Evolutionary conservation across 2,329 filamentous ascomycete genomes (phyloP).

Genomic region (Epichloe gansuensis): DNA sequence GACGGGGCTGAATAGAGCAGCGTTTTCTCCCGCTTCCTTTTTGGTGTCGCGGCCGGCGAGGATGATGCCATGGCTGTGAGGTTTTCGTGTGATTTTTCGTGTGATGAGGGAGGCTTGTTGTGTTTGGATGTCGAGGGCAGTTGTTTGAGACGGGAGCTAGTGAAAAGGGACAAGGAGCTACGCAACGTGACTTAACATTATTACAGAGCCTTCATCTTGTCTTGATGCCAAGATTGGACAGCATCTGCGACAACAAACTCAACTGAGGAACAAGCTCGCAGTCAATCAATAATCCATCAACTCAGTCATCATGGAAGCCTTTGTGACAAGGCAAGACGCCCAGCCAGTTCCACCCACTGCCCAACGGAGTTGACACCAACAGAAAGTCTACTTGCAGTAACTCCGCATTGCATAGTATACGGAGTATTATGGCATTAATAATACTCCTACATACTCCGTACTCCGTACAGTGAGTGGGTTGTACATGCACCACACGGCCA

Average conservation of each 20-base stretch:
- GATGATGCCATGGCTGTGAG: constrained; percentile 9
- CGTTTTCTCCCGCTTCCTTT: constrained; percentile 31
- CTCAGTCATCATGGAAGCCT: no score
- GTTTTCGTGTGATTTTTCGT: background rate
- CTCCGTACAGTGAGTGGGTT: no score
- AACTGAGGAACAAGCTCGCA: no score
- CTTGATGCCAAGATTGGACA: no score
- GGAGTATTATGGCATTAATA: no score
- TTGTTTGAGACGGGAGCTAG: background rate
- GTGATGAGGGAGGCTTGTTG: background rate
- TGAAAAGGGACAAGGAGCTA: background rate
- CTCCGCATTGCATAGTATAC: background rate
- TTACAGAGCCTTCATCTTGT: background rate
- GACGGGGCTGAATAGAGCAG: constrained; percentile 18
- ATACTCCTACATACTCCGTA: no score
- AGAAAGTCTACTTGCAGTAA: background rate
- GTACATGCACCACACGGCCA: no score
- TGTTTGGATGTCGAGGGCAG: background rate
- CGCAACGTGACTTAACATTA: no score
- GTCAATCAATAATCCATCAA: no score
- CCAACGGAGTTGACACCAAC: background rate
- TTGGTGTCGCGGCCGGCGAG: constrained; percentile 23
- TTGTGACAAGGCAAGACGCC: background rate
- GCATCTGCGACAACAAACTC: no score
- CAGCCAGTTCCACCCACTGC: background rate